Conservation (phyloP, 352 stramenopile species). For the Paralagenidium karlingii region DNA sequence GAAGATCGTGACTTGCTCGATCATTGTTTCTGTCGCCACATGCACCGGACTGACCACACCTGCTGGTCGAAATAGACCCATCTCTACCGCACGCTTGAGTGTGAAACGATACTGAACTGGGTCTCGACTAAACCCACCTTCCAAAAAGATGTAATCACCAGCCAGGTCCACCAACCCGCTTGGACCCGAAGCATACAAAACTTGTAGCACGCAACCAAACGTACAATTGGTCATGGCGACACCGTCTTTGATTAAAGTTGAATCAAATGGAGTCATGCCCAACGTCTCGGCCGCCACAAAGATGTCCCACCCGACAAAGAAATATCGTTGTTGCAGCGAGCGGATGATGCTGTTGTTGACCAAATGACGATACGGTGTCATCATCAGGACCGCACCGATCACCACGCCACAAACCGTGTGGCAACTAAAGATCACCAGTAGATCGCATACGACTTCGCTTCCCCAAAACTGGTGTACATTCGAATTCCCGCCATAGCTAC, state of each 20-base stretch:
- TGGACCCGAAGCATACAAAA: constrained; percentile 21
- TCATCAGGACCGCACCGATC: no score
- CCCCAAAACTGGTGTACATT: constrained; percentile 26
- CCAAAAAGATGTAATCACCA: constrained; percentile 20
- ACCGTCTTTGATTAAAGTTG: constrained; percentile 8
- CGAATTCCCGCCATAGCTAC: constrained; percentile 21
- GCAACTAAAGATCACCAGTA: constrained; percentile 21
- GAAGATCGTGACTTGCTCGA: background rate
- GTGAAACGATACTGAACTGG: constrained; percentile 7
- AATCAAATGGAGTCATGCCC: constrained; percentile 17
- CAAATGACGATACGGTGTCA: constrained; percentile 14
- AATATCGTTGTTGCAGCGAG: constrained; percentile 19
- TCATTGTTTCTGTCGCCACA: constrained; percentile 3
- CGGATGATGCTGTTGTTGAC: constrained; percentile 15
- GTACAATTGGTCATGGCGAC: constrained; percentile 15
- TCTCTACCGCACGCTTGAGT: constrained; percentile 12
- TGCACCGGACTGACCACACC: no score
- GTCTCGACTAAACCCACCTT: constrained; percentile 12
- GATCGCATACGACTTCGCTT: constrained; percentile 42
- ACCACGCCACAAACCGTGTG: no score
- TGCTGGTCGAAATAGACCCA: no score
- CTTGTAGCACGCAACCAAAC: constrained; percentile 17
- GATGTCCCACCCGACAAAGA: constrained; percentile 28
- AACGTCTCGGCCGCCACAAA: constrained; percentile 18
- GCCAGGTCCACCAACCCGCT: constrained; percentile 18